Evolutionary conservation across 176 grass and related monocot genomes (phyloP).

Genomic region (Rhipidocladum racemiflorum): DNA sequence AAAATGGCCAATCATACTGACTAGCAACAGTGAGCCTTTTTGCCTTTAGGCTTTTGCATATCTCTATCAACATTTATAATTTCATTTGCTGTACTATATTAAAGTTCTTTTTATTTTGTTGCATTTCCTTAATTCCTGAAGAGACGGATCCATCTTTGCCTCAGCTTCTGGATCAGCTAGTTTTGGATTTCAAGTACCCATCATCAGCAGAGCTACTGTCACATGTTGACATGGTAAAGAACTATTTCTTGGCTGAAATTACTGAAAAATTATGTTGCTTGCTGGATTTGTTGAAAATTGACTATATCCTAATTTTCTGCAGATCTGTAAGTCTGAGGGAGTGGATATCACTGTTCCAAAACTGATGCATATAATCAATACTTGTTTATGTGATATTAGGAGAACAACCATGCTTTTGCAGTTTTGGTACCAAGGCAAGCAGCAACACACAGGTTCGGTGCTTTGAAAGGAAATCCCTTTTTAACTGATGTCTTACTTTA

Average conservation of each 20-base stretch:
- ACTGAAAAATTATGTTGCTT: background rate
- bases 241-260: background rate
- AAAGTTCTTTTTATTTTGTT: slow-evolving; percentile 26
- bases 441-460: slow-evolving; percentile 42
- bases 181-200: slow-evolving; percentile 80
- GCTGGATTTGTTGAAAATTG: slow-evolving; percentile 24
- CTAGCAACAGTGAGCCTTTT: slow-evolving; percentile 84
- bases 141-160: slow-evolving; percentile 81
- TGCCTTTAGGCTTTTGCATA: background rate
- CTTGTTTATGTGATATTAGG: slow-evolving; percentile 83
- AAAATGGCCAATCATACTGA: slow-evolving; percentile 94
- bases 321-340: slow-evolving; percentile 85
- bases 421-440: slow-evolving; percentile 90
- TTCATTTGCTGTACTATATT: slow-evolving; percentile 15
- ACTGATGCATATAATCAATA: slow-evolving; percentile 54
- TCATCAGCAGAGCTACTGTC: slow-evolving; percentile 71
- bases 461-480: background rate
- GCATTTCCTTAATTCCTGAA: slow-evolving; percentile 32
- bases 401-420: slow-evolving; percentile 73
- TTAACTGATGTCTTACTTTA: background rate
- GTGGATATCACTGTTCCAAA: slow-evolving; percentile 47
- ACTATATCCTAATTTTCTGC: slow-evolving; percentile 24
- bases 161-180: slow-evolving; percentile 57
- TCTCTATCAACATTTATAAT: background rate
- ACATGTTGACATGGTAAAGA: slow-evolving; percentile 64